Conservation (phyloP, 441 rosid species). For the Pelargonium cotyledonis region DNA sequence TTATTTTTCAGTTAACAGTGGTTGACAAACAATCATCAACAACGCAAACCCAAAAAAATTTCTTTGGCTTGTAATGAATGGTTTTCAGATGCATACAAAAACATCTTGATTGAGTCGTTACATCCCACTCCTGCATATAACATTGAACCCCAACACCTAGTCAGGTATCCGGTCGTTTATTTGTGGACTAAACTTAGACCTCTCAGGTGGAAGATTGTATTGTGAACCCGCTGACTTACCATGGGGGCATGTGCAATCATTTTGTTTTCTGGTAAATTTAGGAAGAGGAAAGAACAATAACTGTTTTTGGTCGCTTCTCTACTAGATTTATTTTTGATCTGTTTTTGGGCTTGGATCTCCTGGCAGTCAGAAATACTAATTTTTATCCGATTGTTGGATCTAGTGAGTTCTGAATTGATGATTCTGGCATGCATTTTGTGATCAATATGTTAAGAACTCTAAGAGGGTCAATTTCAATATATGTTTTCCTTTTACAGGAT, state of each 20-base stretch:
- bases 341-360: background rate
- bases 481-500: constrained; percentile 49
- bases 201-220: background rate
- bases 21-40: background rate
- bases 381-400: background rate
- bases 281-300: background rate
- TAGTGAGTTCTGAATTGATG: background rate
- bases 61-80: background rate
- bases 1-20: constrained; percentile 3
- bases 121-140: background rate
- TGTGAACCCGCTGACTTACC: no score
- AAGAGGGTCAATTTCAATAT: background rate
- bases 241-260: no score
- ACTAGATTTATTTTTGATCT: background rate
- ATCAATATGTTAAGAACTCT: background rate
- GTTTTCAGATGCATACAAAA: constrained; percentile 1
- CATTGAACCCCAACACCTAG: background rate
- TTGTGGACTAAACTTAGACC: background rate
- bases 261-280: background rate
- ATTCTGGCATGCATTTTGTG: background rate
- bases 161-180: background rate
- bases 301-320: background rate
- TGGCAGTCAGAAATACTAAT: background rate
- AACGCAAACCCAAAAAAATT: background rate
- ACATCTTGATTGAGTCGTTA: background rate